These are phyloP conservation scores for Tulasnella sp. DNA, from an alignment of 768 basidiomycete species.

Conservation along the genomic window DNA sequence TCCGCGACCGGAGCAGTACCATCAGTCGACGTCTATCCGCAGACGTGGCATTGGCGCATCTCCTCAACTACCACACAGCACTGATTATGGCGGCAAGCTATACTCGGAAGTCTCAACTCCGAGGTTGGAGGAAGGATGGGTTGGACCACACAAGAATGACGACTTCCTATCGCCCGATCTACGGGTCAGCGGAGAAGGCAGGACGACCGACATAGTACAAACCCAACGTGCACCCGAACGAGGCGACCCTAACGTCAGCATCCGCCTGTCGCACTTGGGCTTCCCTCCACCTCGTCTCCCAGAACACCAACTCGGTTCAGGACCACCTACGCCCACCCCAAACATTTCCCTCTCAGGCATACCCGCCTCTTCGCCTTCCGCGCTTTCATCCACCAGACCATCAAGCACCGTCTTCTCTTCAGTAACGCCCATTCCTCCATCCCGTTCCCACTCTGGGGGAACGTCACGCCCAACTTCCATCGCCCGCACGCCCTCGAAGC, in stretches of 20 bases:
- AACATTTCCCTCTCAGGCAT: background rate
- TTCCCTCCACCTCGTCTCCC: background rate
- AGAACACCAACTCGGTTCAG: background rate
- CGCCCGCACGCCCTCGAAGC: background rate
- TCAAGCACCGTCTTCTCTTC: background rate
- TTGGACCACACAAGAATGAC: background rate
- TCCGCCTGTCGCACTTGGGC: background rate
- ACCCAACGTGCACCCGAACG: background rate
- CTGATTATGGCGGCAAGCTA: background rate
- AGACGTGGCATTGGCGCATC: background rate
- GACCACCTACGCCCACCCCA: background rate
- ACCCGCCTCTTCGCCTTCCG: background rate
- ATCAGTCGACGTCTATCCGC: background rate
- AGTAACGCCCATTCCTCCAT: background rate
- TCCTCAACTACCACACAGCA: background rate
- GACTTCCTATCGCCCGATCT: background rate
- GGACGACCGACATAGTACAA: background rate
- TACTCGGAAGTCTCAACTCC: background rate
- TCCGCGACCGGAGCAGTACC: slow-evolving; percentile 9
- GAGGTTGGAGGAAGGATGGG: background rate
- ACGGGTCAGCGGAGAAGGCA: background rate
- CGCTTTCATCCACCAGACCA: background rate
- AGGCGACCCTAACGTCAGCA: background rate
- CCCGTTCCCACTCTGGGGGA: background rate
- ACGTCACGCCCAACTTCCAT: background rate